These are phyloP conservation scores for Dictyostelium citrinum DNA, from an alignment of 78 protist species.

Conservation along the genomic window DNA sequence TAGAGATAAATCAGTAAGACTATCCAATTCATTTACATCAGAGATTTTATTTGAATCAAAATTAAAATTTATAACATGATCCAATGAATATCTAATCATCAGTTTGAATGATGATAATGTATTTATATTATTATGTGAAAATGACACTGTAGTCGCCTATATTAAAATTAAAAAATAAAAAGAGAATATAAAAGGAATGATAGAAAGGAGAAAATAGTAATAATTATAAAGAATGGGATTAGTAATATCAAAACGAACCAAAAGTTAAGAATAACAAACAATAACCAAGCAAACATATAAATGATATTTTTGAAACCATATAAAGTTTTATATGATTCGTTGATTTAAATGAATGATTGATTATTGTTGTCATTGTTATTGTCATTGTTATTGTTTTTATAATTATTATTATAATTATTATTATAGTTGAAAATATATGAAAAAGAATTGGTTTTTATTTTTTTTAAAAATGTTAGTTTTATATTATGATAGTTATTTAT, in stretches of 20 bases:
- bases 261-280: background rate
- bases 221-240: background rate
- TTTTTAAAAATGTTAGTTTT: too few relatives aligned
- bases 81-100: constrained; percentile 20
- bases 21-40: constrained; percentile 13
- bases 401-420: background rate
- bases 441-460: too few relatives aligned
- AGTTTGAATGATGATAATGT: constrained; percentile 17
- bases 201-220: background rate
- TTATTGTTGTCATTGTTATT: background rate
- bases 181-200: background rate
- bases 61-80: constrained; percentile 43
- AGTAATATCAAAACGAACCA: background rate
- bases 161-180: background rate
- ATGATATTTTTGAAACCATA: background rate
- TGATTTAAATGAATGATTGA: background rate
- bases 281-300: background rate
- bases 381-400: background rate
- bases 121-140: constrained; percentile 43
- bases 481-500: too few relatives aligned
- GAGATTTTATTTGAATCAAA: constrained; percentile 32
- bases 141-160: constrained; percentile 63
- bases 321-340: background rate
- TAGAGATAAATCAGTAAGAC: constrained; percentile 20
- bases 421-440: background rate